Conservation (phyloP, 495 filamentous ascomycete genomes). For the Neurospora sublineolata region DNA sequence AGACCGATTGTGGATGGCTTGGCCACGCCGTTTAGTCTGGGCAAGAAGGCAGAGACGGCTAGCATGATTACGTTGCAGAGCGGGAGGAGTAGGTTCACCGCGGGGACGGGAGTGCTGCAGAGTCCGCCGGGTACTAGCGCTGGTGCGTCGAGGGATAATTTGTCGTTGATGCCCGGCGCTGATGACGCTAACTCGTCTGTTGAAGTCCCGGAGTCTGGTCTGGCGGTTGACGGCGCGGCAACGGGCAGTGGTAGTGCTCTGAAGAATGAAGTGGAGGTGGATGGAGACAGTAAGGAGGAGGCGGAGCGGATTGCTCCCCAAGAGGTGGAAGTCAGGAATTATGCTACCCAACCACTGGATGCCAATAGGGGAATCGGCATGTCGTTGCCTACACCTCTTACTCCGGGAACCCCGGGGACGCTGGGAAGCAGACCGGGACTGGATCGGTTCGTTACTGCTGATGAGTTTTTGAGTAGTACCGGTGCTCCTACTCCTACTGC, state of each 20-base stretch:
- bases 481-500: not conserved
- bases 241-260: not conserved
- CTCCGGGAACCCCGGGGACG: not conserved
- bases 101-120: not conserved
- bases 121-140: conserved; percentile 17
- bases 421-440: conserved; percentile 19
- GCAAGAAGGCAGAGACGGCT: conserved; percentile 34
- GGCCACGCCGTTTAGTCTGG: conserved; percentile 39
- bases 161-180: conserved; percentile 2
- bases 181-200: conserved; percentile 4
- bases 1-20: conserved; percentile 36
- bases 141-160: not conserved
- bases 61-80: conserved; percentile 40
- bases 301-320: not conserved
- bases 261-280: not conserved
- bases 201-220: not conserved
- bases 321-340: not conserved
- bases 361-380: not conserved
- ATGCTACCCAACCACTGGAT: not conserved
- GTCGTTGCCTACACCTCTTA: conserved; percentile 5
- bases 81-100: not conserved
- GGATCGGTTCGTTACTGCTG: conserved; percentile 34
- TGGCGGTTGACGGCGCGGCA: too few species aligned
- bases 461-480: conserved; percentile 15
- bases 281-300: not conserved